Percentiles rank a stretch among this genome's conserved stretches.
Conservation (phyloP, 2,329 filamentous ascomycete species). For the Cytospora piceae region DNA sequence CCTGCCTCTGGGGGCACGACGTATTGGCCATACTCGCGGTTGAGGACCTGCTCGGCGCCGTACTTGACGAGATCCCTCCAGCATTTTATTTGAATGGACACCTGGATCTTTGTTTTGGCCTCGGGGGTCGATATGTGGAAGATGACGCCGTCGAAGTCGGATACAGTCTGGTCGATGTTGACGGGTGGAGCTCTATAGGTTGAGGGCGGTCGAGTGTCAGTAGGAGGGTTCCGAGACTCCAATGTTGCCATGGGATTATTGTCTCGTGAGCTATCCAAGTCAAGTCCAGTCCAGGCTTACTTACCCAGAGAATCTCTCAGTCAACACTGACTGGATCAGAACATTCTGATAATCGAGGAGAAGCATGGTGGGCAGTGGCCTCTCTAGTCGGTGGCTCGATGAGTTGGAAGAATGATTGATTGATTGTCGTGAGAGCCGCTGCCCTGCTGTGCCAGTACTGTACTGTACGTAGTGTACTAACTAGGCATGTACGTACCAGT, state of each 20-base stretch:
- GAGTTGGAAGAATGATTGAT: constrained; percentile 2
- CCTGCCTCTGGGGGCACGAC: constrained; percentile 85
- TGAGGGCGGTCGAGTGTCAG: constrained; percentile 35
- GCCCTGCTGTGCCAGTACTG: constrained; percentile 3
- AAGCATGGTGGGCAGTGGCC: constrained; percentile 64
- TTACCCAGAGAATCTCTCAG: constrained; percentile 90
- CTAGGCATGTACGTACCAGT: background rate
- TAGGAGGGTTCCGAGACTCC: background rate
- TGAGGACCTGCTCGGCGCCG: constrained; percentile 87
- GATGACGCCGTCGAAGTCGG: constrained; percentile 97
- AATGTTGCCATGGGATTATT: background rate
- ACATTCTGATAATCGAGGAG: constrained; percentile 99
- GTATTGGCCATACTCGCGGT: constrained; percentile 92
- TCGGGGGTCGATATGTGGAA: constrained; percentile 98
- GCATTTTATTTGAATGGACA: constrained; percentile 95
- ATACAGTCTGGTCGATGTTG: constrained; percentile 96
- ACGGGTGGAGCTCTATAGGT: constrained; percentile 72
- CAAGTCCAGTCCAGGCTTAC: constrained; percentile 48
- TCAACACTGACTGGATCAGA: constrained; percentile 93
- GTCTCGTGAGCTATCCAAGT: background rate
- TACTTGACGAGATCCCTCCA: constrained; percentile 91
- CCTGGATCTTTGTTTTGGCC: constrained; percentile 87
- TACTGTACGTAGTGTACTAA: background rate
- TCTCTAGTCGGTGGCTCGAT: constrained; percentile 28
- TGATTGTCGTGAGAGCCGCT: constrained; percentile 21